Conservation (phyloP, 2,329 filamentous ascomycete species). For the Eutypella sp. region DNA sequence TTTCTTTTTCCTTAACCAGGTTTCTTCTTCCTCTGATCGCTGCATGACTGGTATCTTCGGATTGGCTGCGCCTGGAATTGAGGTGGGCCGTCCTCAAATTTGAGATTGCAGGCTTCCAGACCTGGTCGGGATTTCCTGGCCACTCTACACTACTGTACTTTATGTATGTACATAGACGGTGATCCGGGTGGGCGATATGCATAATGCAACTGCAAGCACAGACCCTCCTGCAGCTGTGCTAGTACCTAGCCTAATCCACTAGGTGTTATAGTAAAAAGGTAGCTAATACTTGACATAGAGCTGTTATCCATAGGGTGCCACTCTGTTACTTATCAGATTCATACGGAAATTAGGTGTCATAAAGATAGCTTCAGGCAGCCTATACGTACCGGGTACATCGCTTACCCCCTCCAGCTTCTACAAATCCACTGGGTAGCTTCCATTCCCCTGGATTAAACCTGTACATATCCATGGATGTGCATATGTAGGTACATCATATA, state of each 20-base stretch:
- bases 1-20: no score
- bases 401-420: no score
- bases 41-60: background rate
- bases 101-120: background rate
- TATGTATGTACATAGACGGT: no score
- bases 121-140: background rate
- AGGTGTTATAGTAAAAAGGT: background rate
- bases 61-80: background rate
- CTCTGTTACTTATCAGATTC: background rate
- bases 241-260: background rate
- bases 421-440: no score
- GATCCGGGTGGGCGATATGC: background rate
- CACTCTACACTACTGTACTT: no score
- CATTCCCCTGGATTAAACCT: no score
- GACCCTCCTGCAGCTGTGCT: background rate
- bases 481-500: no score
- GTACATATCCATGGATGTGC: no score
- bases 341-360: background rate
- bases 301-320: background rate
- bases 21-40: no score
- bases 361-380: no score
- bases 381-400: no score
- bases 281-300: background rate
- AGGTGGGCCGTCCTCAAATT: background rate
- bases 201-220: background rate